Conservation (phyloP, 1,284 basidiomycete species). For the Hypsizygus ulmarius region DNA sequence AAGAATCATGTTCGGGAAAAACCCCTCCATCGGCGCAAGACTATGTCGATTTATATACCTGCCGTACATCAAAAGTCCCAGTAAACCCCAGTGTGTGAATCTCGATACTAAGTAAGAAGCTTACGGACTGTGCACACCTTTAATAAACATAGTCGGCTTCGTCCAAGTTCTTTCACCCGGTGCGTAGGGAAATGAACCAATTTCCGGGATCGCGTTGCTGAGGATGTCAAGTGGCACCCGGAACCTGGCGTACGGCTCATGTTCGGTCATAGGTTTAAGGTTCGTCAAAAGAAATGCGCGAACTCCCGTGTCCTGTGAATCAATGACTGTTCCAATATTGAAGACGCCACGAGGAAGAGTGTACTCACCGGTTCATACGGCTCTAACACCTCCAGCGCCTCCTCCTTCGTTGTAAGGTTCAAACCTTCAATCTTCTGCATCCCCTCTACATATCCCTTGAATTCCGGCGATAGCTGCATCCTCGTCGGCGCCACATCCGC, state of each 20-base stretch:
- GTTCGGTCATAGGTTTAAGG: conserved; percentile 42
- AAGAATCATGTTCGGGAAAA: conserved; percentile 66
- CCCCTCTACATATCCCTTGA: conserved; percentile 59
- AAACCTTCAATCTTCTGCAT: conserved; percentile 69
- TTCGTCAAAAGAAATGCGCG: conserved; percentile 86
- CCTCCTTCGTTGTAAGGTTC: conserved; percentile 54
- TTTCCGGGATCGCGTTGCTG: conserved; percentile 54
- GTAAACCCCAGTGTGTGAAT: conserved; percentile 2
- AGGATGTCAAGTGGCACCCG: conserved; percentile 72
- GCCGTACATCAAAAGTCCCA: not conserved
- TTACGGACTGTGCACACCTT: conserved; percentile 74
- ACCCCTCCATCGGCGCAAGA: conserved; percentile 51
- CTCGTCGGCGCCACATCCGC: conserved; percentile 79
- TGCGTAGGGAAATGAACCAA: conserved; percentile 76
- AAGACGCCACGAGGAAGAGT: conserved; percentile 1
- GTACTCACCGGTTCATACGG: conserved; percentile 55
- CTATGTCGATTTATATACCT: conserved; percentile 75
- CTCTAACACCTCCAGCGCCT: conserved; percentile 64
- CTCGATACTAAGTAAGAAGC: conserved; percentile 20
- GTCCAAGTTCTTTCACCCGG: conserved; percentile 57
- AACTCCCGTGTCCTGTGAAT: conserved; percentile 59
- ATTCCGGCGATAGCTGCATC: conserved; percentile 63
- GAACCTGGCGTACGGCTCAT: conserved; percentile 51
- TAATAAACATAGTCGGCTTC: conserved; percentile 72
- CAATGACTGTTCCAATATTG: not conserved